Evolutionary conservation across 2,329 filamentous ascomycete genomes (phyloP), one percentile per base, ranked within the genome.

Genomic region (Xylaria sp.): DNA sequence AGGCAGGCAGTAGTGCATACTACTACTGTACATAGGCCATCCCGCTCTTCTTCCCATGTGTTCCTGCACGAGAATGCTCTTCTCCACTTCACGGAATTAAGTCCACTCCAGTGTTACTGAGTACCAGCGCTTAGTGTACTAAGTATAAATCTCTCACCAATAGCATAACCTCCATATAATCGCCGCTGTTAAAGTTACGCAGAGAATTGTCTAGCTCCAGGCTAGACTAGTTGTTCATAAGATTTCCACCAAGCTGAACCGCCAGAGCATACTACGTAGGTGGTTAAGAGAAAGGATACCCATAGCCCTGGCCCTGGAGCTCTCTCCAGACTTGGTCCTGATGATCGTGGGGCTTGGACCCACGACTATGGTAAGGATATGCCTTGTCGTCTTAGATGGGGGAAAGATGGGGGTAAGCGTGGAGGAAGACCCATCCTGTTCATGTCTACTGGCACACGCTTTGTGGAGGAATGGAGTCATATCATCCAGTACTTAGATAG

Each of bases 321-420:
- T 59, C 60, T 59, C 60, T 65, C 69, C 66, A 66, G 69, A 40
- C 63, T 66, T 59, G 29, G 57, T 42, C 61, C 64, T 65, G 63
- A 55, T 48, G 44, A 67, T 68, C 55, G 37, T 55, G 66, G 54
- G 51, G 23, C 50, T 51, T 58, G 32, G 67, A 16, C 13, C 53
- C 37, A 68, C 50, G 60, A 27, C 40, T 25, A 47, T 32, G 48
- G 42, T 61, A 60, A 60, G 63, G 35, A 40, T 54, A 10, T 25
- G 32, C 55, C 37, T 55, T 60, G 60, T 63, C 9, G 44, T 37
- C 35, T 47, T 68, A 61, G 58, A 69, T 71, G 69, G 69, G 69
- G 67, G 67, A 29, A 35, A 23, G 66, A 69, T 71, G 69, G 69
- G 69, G 66, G 66, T 64, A 66, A 69, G 51, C 51, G 51, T 54